Percentiles rank a stretch among this genome's conserved stretches.
These are phyloP conservation scores for Lactarius deliciosus DNA, from an alignment of 768 basidiomycete genomes.

Conservation along the genomic window DNA sequence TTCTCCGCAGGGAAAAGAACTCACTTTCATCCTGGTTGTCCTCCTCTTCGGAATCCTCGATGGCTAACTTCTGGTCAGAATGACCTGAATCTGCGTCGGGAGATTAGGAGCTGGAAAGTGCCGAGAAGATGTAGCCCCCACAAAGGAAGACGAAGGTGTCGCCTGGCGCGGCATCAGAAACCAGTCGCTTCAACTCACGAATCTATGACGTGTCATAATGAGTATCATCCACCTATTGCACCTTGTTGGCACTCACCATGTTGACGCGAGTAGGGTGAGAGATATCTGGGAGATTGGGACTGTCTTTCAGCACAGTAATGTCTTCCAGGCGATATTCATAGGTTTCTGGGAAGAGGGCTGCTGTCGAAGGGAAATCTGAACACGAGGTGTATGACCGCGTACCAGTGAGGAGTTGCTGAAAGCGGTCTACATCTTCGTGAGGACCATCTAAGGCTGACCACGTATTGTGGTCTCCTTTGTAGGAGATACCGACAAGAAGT, in stretches of 20 bases:
- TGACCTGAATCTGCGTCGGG: constrained; percentile 31
- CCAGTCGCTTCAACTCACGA: constrained; percentile 25
- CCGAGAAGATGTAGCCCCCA: constrained; percentile 21
- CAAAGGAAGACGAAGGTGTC: constrained; percentile 35
- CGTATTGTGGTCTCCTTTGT: not conserved
- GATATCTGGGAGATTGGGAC: not conserved
- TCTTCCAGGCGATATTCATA: constrained; percentile 27
- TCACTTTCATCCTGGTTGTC: constrained; percentile 33
- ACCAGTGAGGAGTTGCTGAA: constrained; percentile 18
- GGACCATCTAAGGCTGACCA: constrained; percentile 6
- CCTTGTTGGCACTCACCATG: constrained; percentile 15
- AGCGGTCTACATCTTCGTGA: constrained; percentile 19
- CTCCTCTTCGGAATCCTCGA: constrained; percentile 25
- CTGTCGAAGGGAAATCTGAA: not conserved
- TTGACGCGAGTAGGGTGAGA: constrained; percentile 25
- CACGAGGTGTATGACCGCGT: not conserved
- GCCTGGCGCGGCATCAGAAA: constrained; percentile 29
- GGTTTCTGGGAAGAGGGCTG: constrained; percentile 11
- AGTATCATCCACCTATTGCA: not conserved
- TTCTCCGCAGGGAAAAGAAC: not conserved
- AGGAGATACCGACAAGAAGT: constrained; percentile 27
- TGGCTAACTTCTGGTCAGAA: constrained; percentile 28
- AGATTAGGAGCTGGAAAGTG: not conserved
- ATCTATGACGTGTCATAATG: constrained; percentile 20
- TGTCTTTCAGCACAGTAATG: constrained; percentile 27